Evolutionary conservation across 345 rosid species (phyloP).

Genomic region (Eucalyptus sideroxylon): DNA sequence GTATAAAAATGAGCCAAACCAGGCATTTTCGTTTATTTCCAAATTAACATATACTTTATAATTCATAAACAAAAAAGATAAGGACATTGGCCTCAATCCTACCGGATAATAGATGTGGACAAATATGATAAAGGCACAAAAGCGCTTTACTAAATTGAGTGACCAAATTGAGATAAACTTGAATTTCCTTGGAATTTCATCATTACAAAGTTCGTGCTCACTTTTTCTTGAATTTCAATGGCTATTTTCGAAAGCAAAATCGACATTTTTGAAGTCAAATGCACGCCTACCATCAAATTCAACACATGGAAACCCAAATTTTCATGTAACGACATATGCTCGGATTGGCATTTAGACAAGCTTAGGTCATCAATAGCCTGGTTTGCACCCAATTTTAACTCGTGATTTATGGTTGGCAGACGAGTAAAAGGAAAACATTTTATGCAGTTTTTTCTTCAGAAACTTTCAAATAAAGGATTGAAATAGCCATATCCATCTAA

Average conservation of each 20-base stretch:
- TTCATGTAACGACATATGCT: background rate
- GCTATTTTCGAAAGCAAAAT: background rate
- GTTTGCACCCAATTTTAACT: background rate
- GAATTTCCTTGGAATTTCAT: background rate
- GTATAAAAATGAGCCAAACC: background rate
- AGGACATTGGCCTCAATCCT: background rate
- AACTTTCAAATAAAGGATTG: too few relatives aligned
- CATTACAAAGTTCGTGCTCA: background rate
- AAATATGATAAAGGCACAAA: background rate
- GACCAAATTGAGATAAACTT: background rate
- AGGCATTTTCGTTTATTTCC: background rate
- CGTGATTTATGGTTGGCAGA: background rate
- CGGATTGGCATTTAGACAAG: background rate
- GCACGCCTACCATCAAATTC: background rate
- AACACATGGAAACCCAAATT: background rate
- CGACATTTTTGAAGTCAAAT: too few relatives aligned
- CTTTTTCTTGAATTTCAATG: background rate
- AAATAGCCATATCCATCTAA: background rate
- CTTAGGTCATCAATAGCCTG: background rate
- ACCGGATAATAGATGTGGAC: background rate
- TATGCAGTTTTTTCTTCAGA: background rate
- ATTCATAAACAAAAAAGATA: background rate
- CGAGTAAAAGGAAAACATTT: background rate
- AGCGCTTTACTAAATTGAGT: background rate
- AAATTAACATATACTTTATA: background rate